Percentiles rank a stretch among this genome's conserved stretches.
Conservation (phyloP, 495 filamentous ascomycete genomes). For the Penicillium coprophilum region DNA sequence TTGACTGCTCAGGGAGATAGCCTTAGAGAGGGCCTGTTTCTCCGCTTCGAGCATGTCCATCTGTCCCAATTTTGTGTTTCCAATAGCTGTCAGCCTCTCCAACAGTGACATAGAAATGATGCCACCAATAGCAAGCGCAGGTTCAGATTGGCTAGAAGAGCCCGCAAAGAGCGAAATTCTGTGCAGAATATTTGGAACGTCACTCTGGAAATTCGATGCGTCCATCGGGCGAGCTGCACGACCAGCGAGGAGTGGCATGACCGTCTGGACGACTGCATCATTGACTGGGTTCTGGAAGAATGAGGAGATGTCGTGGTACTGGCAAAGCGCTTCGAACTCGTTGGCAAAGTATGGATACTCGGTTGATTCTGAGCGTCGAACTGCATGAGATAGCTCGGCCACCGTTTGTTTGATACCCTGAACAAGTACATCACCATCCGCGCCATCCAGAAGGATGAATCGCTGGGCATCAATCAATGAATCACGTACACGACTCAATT, state of each 20-base stretch:
- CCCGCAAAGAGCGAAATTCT: constrained; percentile 41
- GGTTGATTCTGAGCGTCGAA: constrained; percentile 37
- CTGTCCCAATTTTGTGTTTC: constrained; percentile 56
- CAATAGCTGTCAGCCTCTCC: constrained; percentile 52
- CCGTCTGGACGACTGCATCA: constrained; percentile 28
- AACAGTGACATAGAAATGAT: constrained; percentile 56
- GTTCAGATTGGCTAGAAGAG: constrained; percentile 23
- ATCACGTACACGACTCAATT: constrained; percentile 40
- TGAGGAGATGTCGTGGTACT: constrained; percentile 53
- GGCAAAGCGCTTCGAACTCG: constrained; percentile 66
- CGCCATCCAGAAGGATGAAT: constrained; percentile 41
- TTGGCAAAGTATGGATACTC: constrained; percentile 52
- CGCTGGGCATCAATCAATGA: constrained; percentile 46
- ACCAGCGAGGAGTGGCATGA: constrained; percentile 42
- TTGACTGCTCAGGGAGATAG: constrained; percentile 47
- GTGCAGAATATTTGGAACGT: constrained; percentile 39
- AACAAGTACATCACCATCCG: constrained; percentile 39
- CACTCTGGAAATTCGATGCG: constrained; percentile 32
- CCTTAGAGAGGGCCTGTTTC: constrained; percentile 58
- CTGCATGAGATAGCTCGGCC: constrained; percentile 48
- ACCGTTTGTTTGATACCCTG: constrained; percentile 58
- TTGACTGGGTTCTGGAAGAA: constrained; percentile 18
- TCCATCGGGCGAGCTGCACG: constrained; percentile 39
- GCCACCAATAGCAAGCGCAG: constrained; percentile 48
- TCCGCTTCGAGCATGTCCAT: constrained; percentile 66